Base-by-base conservation (phyloP, 225 moss, liverwort and hornwort species). In the Asterella californica region DNA sequence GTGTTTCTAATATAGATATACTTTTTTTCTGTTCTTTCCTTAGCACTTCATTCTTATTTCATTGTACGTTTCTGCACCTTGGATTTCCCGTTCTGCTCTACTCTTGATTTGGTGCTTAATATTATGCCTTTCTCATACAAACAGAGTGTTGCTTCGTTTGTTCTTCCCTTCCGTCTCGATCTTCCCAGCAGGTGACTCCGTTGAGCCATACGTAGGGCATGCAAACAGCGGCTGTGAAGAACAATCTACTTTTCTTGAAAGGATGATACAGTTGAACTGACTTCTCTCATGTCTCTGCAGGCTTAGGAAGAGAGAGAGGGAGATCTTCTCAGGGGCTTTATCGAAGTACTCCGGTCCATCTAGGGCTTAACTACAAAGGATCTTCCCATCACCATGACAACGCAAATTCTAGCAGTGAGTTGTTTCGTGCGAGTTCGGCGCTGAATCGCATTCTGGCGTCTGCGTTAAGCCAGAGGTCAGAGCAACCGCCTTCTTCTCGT, bases 301-400 rank as follows among this genome's bases (percentile, higher is more conserved):
- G 75, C 67, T 88, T n/a, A 82, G 36, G 72, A 79, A 85, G 36
- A 81, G 62, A 42, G 85, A 83, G 46, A 85, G 78, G 38, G 46
- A 88, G 55, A 83, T 88, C 22, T 88, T 78, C 57, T 79, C 81
- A 49, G 84, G 83, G 0, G 85, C 79, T 48, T 24, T 85, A 50
- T 75, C 85, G 36, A 88, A 88, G 59, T 88, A 85, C 55, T 83
- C 87, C 60, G 19, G 74, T 32, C 67, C 42, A 47, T 25, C 54
- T 71, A 78, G 65, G 66, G 78, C 33, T 48, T 64, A 37, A 77
- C 0, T 0, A 7, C 19, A 5, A 29, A 14, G 63, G 29, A 60
- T 22, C 7, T 19, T 60, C 60, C 24, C 2, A 3, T 60, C 60
- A n/a, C 60, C 60, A 24, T 24, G 60, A 60, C 60, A 27, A 10